Percentiles rank a stretch among this genome's conserved stretches.
phyloP scores from a whole-genome alignment of 2,329 filamentous ascomycete species.

The Fusarium sp. region DNA sequence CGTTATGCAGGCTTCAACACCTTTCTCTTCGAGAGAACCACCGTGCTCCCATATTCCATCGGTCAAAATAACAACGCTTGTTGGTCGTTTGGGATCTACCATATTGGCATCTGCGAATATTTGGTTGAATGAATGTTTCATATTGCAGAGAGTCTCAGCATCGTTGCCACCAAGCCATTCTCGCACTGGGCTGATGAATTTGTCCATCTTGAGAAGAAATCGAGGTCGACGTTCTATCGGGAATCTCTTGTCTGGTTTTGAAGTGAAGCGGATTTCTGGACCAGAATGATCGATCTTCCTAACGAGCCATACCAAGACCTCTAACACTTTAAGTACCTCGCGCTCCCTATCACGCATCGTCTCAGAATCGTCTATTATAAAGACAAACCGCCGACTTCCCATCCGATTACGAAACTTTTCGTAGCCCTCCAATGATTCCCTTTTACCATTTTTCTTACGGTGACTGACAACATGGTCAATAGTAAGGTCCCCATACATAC shows the following conservation, averaged over 20 bases:
- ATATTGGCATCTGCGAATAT: neutral
- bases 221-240: no score
- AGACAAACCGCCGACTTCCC: constrained; percentile 9
- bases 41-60: constrained; percentile 10
- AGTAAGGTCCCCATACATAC: neutral
- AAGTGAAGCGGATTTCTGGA: constrained; percentile 21
- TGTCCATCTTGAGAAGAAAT: neutral
- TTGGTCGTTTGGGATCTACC: neutral
- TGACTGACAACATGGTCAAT: neutral
- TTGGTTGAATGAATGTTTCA: neutral
- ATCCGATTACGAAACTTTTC: neutral
- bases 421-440: constrained; percentile 1
- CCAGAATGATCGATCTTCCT: neutral
- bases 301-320: constrained; percentile 9
- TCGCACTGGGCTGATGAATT: neutral
- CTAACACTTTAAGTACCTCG: neutral
- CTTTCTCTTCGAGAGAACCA: neutral
- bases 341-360: neutral
- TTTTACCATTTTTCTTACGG: neutral
- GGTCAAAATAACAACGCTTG: constrained; percentile 22
- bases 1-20: neutral
- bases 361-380: constrained; percentile 27
- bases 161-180: neutral
- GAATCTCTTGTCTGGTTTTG: neutral
- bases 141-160: constrained; percentile 1